Base-by-base conservation (phyloP, 129 eudicot genomes). In the Artemisia tridentata region DNA sequence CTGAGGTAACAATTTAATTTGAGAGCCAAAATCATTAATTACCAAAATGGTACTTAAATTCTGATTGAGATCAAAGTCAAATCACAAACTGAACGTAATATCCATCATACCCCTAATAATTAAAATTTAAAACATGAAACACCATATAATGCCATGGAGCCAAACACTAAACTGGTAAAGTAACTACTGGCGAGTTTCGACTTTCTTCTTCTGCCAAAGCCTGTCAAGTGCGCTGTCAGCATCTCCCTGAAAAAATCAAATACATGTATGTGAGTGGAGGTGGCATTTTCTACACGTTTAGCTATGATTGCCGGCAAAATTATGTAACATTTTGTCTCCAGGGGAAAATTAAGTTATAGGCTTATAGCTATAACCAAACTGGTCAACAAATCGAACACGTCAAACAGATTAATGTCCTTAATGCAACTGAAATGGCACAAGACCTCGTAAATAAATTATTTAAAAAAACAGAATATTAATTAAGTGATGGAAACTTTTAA, bases 151-250 rank as follows among this genome's bases (percentile, higher is more conserved):
- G 20, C 38, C 67, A 62, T 62, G n/a, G 29, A 69, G 43, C 64
- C 12, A 63, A 14, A 14, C 12, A 17, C 14, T 63, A 63, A 14
- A 63, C 14, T 9, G 23, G 60, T 51, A 55, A 51, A 3, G 41
- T 57, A 65, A 65, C 69, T 83, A 67, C 53, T 81, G 88, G 19
- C 67, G 73, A 13, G 53, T 51, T 49, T 84, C 83, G 20, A 48
- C 80, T 53, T 77, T 80, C 85, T 84, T 84, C 78, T 84, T 84
- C 64, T 81, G 85, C 88, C 88, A 84, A 38, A 84, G 85, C 68
- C 88, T 72, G 67, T 84, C 88, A 71, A 84, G 65, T 3, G 85
- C 86, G 60, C 88, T 84, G 69, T 84, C 88, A 11, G 83, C 88
- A 67, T 84, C 88, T 15, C 88, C 88, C 88, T 84, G 78, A 74